Evolutionary conservation across 1,139 yeast genomes (phyloP).

Genomic region (Diutina pseudorugosa): DNA sequence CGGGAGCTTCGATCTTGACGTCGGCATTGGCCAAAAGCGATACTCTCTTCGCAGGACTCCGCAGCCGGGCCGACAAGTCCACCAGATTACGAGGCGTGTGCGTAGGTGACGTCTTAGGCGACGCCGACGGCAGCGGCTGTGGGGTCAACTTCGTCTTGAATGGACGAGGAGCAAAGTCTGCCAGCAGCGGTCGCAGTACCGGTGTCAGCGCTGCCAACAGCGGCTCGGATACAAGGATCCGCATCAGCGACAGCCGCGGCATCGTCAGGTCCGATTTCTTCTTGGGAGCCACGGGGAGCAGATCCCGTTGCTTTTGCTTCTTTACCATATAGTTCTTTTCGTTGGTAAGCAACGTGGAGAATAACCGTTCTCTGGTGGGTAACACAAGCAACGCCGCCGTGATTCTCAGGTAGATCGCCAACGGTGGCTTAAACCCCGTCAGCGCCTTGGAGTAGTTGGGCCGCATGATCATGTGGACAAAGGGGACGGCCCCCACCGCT

Average conservation of each 20-base stretch:
- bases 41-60: neutral
- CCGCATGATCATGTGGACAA: constrained; percentile 28
- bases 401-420: constrained; percentile 14
- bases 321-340: neutral
- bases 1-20: neutral
- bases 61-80: neutral
- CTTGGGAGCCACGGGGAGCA: neutral
- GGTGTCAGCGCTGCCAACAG: neutral
- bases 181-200: neutral
- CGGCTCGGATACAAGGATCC: neutral
- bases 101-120: neutral
- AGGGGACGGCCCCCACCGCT: constrained; percentile 26
- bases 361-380: neutral
- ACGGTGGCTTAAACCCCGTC: constrained; percentile 32
- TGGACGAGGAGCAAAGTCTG: constrained; percentile 1
- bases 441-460: constrained; percentile 27
- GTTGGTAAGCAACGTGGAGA: neutral
- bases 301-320: neutral
- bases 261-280: neutral
- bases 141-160: constrained; percentile 3
- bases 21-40: constrained; percentile 1
- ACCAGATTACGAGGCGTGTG: neutral
- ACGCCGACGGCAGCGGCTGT: neutral
- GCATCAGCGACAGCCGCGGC: neutral
- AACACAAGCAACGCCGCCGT: neutral